Evolutionary conservation across 2,329 filamentous ascomycete genomes (phyloP).

Genomic region (Colletotrichum liriopes): DNA sequence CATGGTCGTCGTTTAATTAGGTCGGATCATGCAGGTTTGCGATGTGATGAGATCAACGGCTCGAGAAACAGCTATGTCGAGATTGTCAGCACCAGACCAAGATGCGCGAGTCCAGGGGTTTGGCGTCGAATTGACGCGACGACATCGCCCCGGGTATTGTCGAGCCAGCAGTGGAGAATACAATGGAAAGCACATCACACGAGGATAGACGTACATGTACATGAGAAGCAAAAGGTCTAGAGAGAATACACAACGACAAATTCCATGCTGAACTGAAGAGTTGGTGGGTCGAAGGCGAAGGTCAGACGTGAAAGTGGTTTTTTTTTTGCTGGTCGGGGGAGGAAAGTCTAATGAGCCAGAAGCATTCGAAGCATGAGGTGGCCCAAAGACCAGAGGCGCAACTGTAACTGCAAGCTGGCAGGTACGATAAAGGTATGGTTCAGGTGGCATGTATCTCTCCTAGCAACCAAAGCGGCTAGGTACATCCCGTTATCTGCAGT

Average conservation of each 20-base stretch:
- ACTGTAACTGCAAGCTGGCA: slow-evolving; percentile 42
- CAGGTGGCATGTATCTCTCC: slow-evolving; percentile 28
- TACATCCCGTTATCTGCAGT: slow-evolving; percentile 9
- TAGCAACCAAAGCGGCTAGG: neutral
- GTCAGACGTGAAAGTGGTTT: slow-evolving; percentile 22
- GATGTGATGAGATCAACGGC: slow-evolving; percentile 34
- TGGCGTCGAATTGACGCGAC: slow-evolving; percentile 33
- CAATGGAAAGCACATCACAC: neutral
- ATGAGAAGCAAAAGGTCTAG: slow-evolving; percentile 39
- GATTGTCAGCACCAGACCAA: slow-evolving; percentile 47
- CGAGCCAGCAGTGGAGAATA: neutral
- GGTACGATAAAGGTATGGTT: slow-evolving; percentile 32
- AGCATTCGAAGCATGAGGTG: slow-evolving; percentile 25
- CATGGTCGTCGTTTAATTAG: slow-evolving; percentile 52
- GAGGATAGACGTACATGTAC: slow-evolving; percentile 38
- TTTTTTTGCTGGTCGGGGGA: slow-evolving; percentile 23
- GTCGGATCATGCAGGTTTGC: slow-evolving; percentile 35
- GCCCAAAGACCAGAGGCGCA: slow-evolving; percentile 11
- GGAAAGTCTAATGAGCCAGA: slow-evolving; percentile 31
- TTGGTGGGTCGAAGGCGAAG: slow-evolving; percentile 31
- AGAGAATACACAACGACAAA: slow-evolving; percentile 33
- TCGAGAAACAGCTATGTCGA: slow-evolving; percentile 47
- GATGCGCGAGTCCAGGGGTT: slow-evolving; percentile 29
- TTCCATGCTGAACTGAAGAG: slow-evolving; percentile 37
- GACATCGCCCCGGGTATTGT: neutral